Base-by-base conservation (phyloP, 1,284 basidiomycete species). In the Fomitopsis betulina region DNA sequence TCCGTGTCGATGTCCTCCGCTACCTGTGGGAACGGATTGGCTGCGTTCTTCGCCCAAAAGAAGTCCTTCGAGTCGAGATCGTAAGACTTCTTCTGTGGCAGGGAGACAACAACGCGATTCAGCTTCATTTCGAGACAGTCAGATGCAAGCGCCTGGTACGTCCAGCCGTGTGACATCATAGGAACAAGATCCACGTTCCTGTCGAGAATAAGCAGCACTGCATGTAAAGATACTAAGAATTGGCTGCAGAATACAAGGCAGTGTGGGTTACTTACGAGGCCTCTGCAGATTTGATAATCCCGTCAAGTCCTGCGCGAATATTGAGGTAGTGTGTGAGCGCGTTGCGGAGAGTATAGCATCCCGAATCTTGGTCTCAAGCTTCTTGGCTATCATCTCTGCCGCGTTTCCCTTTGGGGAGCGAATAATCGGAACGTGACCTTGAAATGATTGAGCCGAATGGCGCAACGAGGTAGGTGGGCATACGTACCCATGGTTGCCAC, bases 31-130 rank as follows among this genome's bases (percentile, higher is more conserved):
- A 99, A 99, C 0, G 97, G 97, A 63, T 93, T 94, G 6, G 91
- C 87, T 1, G 95, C 94, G 69, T 99, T 98, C 74, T 94, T 94
- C 9, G 89, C 89, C 97, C 97, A 99, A 79, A 99, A 99, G 73
- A 97, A 99, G 74, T 99, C 97, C 68, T 98, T 98, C 13, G 93
- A 88, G 73, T 99, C 96, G 40, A 99, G 86, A 73, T 99, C 97
- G 69, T 98, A 98, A 0, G 91, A 88, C 63, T 90, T 90, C 71
- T 95, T 96, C 70, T 87, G 84, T 19, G 89, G 80, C 60, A 75
- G 79, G 39, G 72, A 66, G 23, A 99, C 88, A 0, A 93, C 88
- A 17, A 99, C 96, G 12, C 96, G 87, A 73, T 99, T 99, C 17
- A 99, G 83, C 73, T 94, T 96, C 81, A 99, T 94, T 58, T 97